These are phyloP conservation scores for Protea cynaroides DNA, from an alignment of 164 flowering plant species.

Conservation along the genomic window DNA sequence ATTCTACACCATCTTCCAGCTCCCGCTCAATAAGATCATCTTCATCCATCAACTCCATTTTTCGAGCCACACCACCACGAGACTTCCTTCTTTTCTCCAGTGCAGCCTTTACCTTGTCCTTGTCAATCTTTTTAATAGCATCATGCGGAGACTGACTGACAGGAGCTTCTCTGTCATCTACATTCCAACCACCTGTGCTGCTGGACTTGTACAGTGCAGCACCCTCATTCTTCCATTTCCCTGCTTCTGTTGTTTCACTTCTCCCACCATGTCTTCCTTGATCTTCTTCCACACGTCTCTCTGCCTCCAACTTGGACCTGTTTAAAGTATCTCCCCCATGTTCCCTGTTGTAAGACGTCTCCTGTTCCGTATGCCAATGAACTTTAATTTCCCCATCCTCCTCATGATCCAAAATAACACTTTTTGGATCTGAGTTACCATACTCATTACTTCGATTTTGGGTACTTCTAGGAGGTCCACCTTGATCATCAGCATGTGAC, in stretches of 20 bases:
- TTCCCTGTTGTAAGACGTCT: slow-evolving; percentile 19
- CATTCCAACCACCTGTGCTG: slow-evolving; percentile 20
- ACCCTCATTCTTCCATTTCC: slow-evolving; percentile 36
- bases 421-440: slow-evolving; percentile 35
- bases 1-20: slow-evolving; percentile 81
- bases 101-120: slow-evolving; percentile 74
- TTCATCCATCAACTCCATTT: slow-evolving; percentile 67
- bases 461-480: slow-evolving; percentile 22
- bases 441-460: slow-evolving; percentile 43
- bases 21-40: slow-evolving; percentile 83
- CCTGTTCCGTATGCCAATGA: slow-evolving; percentile 21
- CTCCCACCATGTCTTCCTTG: slow-evolving; percentile 30
- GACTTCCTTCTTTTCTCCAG: slow-evolving; percentile 60
- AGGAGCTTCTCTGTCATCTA: slow-evolving; percentile 38
- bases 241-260: slow-evolving; percentile 32
- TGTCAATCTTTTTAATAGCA: slow-evolving; percentile 54
- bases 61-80: slow-evolving; percentile 40
- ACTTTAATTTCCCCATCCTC: slow-evolving; percentile 33
- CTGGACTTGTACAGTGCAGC: slow-evolving; percentile 18
- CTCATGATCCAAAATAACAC: slow-evolving; percentile 32
- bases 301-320: slow-evolving; percentile 19
- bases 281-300: slow-evolving; percentile 26
- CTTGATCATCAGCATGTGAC: slow-evolving; percentile 31
- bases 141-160: slow-evolving; percentile 57
- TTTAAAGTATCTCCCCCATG: slow-evolving; percentile 25